A percentile compares a stretch with the other conserved stretches of the same genome.
Conservation (phyloP, 2,329 filamentous ascomycete genomes). For the Podosphaera xanthii region DNA sequence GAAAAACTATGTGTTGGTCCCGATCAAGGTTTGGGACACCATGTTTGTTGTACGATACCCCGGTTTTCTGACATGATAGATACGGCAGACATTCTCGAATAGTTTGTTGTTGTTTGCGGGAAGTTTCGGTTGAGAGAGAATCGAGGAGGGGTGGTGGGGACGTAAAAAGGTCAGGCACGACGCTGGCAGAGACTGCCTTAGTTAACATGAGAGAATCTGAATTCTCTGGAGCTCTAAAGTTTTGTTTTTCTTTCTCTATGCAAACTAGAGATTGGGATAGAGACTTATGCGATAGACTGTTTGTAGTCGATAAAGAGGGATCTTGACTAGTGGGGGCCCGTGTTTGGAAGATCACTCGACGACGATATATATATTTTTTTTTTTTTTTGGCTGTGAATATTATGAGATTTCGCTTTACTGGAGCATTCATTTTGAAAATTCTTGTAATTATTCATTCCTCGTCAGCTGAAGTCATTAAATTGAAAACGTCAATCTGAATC, state of each 20-base stretch:
- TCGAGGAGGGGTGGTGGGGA: conserved; percentile 40
- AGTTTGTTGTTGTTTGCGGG: conserved; percentile 43
- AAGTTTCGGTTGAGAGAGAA: conserved; percentile 41
- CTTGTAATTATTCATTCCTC: too few relatives aligned
- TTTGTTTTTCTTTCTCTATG: too few relatives aligned
- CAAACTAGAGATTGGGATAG: background rate
- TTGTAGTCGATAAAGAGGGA: background rate
- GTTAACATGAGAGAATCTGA: conserved; percentile 5
- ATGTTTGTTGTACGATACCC: conserved; percentile 36
- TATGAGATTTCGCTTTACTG: conserved; percentile 8
- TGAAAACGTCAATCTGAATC: too few relatives aligned
- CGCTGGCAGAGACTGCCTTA: conserved; percentile 6
- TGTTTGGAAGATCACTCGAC: conserved; percentile 14
- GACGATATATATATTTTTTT: conserved; percentile 7
- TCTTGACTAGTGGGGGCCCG: conserved; percentile 3
- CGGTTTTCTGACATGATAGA: conserved; percentile 28
- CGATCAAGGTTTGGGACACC: conserved; percentile 57
- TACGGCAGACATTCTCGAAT: conserved; percentile 46
- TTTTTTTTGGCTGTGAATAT: conserved; percentile 14
- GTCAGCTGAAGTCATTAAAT: too few relatives aligned
- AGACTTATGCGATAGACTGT: background rate
- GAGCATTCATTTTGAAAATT: too few relatives aligned
- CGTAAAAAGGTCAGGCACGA: conserved; percentile 33
- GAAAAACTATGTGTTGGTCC: conserved; percentile 34
- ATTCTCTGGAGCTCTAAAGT: too few relatives aligned